These are phyloP conservation scores for Lolium perenne DNA, from an alignment of 176 grass and related monocot species.

Conservation along the genomic window DNA sequence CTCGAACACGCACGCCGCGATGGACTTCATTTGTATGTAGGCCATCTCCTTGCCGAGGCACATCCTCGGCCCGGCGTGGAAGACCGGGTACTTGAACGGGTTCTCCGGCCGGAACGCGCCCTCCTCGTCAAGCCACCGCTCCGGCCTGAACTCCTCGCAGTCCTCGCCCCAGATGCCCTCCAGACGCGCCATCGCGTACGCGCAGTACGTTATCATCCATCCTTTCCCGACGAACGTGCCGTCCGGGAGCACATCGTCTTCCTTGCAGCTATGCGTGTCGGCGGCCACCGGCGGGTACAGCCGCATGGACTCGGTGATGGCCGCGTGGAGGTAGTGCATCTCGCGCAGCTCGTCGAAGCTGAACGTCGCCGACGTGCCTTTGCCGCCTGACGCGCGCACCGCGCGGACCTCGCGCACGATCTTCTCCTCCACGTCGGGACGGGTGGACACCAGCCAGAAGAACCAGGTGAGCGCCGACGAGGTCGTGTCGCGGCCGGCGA, in stretches of 20 bases:
- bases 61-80: too few relatives aligned
- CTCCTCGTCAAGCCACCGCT: constrained; percentile 47
- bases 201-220: constrained; percentile 48
- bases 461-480: constrained; percentile 80
- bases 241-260: constrained; percentile 58
- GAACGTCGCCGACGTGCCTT: background rate
- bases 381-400: background rate
- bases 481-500: constrained; percentile 73
- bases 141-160: constrained; percentile 58
- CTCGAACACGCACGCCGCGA: too few relatives aligned
- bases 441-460: constrained; percentile 65
- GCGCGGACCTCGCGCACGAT: constrained; percentile 56
- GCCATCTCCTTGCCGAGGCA: too few relatives aligned
- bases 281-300: constrained; percentile 63
- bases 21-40: too few relatives aligned
- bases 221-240: constrained; percentile 57
- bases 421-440: constrained; percentile 52
- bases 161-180: constrained; percentile 57
- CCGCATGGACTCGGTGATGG: constrained; percentile 71
- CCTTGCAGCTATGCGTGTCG: constrained; percentile 51
- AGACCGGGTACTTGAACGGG: too few relatives aligned
- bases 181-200: constrained; percentile 54
- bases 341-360: constrained; percentile 58
- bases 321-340: constrained; percentile 72
- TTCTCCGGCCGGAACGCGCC: too few relatives aligned